phyloP scores from a whole-genome alignment of 768 basidiomycete genomes.

The Leccinum subtestaceum region DNA sequence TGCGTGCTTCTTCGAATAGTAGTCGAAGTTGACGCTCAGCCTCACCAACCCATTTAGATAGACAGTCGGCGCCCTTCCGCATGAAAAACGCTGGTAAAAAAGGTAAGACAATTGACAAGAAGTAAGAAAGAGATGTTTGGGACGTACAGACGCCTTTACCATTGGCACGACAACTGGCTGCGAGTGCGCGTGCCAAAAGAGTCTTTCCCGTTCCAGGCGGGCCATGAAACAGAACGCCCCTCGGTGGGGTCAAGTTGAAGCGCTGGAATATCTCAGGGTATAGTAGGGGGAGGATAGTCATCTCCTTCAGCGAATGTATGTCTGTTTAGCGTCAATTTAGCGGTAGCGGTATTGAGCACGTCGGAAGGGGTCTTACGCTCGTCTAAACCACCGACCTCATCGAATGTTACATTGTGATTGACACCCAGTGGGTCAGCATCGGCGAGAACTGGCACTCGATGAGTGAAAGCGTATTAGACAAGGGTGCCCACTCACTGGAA shows the following conservation, averaged over 20 bases:
- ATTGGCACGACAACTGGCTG: conserved; percentile 84
- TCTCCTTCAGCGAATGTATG: conserved; percentile 95
- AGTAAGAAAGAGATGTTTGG: background rate
- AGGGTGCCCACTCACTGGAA: conserved; percentile 45
- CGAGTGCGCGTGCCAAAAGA: conserved; percentile 87
- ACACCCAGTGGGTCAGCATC: conserved; percentile 96
- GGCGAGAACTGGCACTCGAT: conserved; percentile 60
- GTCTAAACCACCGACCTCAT: conserved; percentile 94
- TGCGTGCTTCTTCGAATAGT: conserved; percentile 92
- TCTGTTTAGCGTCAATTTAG: conserved; percentile 44
- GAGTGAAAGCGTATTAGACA: conserved; percentile 15
- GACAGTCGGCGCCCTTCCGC: conserved; percentile 97
- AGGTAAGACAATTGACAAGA: background rate
- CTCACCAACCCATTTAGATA: conserved; percentile 99
- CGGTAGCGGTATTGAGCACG: background rate
- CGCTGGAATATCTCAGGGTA: conserved; percentile 97
- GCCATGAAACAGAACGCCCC: conserved; percentile 96
- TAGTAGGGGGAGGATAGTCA: conserved; percentile 92
- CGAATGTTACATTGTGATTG: conserved; percentile 90
- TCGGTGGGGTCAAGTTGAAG: conserved; percentile 90
- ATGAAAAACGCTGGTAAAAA: conserved; percentile 88
- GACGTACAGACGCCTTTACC: conserved; percentile 86
- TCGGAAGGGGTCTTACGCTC: conserved; percentile 57
- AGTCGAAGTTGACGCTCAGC: conserved; percentile 94
- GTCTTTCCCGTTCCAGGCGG: conserved; percentile 99